phyloP scores from a whole-genome alignment of 352 stramenopile species.

The Pythium utonaiense region DNA sequence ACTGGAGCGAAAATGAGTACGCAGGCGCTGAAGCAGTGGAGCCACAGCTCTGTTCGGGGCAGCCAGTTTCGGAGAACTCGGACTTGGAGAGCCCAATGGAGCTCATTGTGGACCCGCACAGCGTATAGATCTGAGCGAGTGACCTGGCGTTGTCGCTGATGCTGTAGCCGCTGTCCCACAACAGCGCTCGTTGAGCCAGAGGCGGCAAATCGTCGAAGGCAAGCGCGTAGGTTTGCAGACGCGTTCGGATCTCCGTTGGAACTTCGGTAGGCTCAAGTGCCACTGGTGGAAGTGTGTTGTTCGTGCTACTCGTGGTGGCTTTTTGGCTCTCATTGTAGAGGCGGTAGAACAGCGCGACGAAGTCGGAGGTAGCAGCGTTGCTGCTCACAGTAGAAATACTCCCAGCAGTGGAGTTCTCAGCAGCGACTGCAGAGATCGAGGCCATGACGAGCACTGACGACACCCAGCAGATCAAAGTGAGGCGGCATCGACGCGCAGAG shows the following conservation, averaged over 20 bases:
- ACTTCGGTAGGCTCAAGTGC: conserved; percentile 21
- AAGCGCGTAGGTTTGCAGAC: conserved; percentile 21
- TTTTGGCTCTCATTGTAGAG: conserved; percentile 4
- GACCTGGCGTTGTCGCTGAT: conserved; percentile 6
- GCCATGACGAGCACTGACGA: not conserved
- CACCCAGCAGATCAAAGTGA: too few relatives aligned
- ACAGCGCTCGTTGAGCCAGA: conserved; percentile 30
- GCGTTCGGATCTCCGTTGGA: conserved; percentile 22
- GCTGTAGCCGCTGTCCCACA: conserved; percentile 18
- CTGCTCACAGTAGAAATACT: too few relatives aligned
- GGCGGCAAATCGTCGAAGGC: conserved; percentile 23
- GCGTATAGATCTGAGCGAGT: conserved; percentile 18
- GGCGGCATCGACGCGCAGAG: not conserved
- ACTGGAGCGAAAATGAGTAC: not conserved
- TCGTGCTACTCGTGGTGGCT: not conserved
- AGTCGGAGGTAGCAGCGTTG: not conserved
- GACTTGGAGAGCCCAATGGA: conserved; percentile 1
- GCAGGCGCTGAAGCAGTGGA: not conserved
- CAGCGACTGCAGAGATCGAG: not conserved
- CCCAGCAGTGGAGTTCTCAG: not conserved
- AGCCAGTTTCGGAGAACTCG: conserved; percentile 2
- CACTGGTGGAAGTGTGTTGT: conserved; percentile 21
- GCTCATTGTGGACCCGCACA: conserved; percentile 8
- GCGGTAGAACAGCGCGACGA: conserved; percentile 7
- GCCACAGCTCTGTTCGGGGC: not conserved